A percentile compares a stretch with the other conserved stretches of the same genome.
Conservation (phyloP, 1,284 basidiomycete species). For the Heterobasidion occidentale region DNA sequence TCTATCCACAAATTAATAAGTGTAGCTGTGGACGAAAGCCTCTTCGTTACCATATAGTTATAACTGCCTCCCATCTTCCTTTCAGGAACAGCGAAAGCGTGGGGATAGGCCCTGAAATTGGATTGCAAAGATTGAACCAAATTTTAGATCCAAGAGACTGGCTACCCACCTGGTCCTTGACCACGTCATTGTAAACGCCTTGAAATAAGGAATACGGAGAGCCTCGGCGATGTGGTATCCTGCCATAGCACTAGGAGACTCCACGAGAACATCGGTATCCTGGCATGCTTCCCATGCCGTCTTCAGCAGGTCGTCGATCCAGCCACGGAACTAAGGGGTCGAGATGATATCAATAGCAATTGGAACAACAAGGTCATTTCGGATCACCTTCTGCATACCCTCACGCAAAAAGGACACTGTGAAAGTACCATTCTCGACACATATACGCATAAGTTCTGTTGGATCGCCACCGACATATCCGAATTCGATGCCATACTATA, state of each 20-base stretch:
- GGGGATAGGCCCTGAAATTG: constrained; percentile 77
- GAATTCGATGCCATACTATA: constrained; percentile 87
- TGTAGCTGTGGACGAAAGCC: not conserved
- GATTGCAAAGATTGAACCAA: constrained; percentile 7
- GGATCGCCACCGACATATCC: constrained; percentile 94
- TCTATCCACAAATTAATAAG: constrained; percentile 28
- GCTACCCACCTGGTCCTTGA: constrained; percentile 54
- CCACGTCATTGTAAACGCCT: constrained; percentile 88
- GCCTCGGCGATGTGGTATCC: constrained; percentile 98
- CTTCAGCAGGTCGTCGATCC: constrained; percentile 92
- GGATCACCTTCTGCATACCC: constrained; percentile 69
- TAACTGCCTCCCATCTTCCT: constrained; percentile 93
- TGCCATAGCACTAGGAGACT: constrained; percentile 97
- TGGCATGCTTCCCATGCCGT: constrained; percentile 96
- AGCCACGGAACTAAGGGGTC: constrained; percentile 78
- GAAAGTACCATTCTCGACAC: constrained; percentile 95
- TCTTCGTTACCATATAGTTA: constrained; percentile 82
- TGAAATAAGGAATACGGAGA: constrained; percentile 86
- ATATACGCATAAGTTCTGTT: constrained; percentile 91
- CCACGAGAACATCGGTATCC: constrained; percentile 87
- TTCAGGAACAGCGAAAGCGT: constrained; percentile 96
- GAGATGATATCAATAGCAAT: constrained; percentile 4
- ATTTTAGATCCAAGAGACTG: constrained; percentile 5
- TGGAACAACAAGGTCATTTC: not conserved
- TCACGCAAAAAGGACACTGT: constrained; percentile 93